These are phyloP conservation scores for Beauveria sp. DNA, from an alignment of 2,329 filamentous ascomycete species.

Conservation along the genomic window DNA sequence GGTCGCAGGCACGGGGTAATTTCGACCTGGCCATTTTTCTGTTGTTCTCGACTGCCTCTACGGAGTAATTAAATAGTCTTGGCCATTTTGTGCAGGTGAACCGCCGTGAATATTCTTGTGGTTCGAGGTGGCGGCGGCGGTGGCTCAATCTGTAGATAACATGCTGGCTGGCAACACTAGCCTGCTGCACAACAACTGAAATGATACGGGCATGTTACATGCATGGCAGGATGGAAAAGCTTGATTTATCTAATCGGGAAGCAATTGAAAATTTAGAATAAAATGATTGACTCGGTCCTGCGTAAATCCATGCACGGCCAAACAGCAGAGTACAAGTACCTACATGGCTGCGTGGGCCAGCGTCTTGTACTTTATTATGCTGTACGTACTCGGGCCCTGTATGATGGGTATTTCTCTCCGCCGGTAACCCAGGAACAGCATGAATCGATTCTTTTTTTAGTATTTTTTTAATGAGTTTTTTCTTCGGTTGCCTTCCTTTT, in stretches of 20 bases:
- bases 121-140: too few species aligned
- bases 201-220: background rate
- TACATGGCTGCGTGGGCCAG: background rate
- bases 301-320: background rate
- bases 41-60: too few species aligned
- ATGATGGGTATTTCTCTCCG: too few species aligned
- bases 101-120: too few species aligned
- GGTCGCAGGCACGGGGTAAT: too few species aligned
- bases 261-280: background rate
- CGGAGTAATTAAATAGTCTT: too few species aligned
- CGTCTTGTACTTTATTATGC: background rate
- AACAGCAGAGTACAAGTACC: background rate
- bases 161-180: too few species aligned
- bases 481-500: background rate
- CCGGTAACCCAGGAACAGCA: too few species aligned
- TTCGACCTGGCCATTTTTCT: too few species aligned
- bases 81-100: too few species aligned
- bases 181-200: background rate
- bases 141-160: too few species aligned
- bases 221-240: background rate
- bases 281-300: background rate
- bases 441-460: background rate
- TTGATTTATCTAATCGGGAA: background rate
- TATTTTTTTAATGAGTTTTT: background rate
- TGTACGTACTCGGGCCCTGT: too few species aligned